Base-by-base conservation (phyloP, 345 rosid species). In the Hypericum perforatum region DNA sequence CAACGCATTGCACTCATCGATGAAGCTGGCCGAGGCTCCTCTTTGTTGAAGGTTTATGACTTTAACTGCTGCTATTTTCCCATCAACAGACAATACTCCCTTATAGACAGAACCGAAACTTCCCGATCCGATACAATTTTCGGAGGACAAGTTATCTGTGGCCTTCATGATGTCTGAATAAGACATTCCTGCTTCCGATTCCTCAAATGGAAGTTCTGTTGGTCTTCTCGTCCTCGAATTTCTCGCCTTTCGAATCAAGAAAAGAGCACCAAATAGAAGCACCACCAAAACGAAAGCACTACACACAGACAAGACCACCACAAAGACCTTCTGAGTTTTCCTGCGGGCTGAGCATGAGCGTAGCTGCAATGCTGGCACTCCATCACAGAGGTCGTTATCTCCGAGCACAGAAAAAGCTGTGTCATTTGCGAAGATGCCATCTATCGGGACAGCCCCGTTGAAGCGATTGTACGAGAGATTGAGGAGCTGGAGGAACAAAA, bases 81-180 rank as follows among this genome's bases (percentile, higher is more conserved):
- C 44, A 5, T 59, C 55, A 16, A 8, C 41, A 49, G 51, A 12
- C 0, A 63, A 42, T 15, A 11, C 32, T 16, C 69, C 69, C 41
- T 59, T 63, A 32, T 58, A 71, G 7, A 66, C 68, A 10, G 62
- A 50, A 37, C 75, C 65, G 39, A 66, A 71, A 41, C 65, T 50
- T 37, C 75, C 71, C 3, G 40, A 32, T 9, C 71, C 71, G 10
- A 71, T 62, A 48, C 66, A 48, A 45, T 66, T 66, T 16, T 46
- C 52, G 0, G 55, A 9, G 0, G 71, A 48, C 37, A 71, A 63
- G 5, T 54, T 57, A n/a, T 53, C 36, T 0, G 71, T 71, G 32
- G 68, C 41, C 42, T 42, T 66, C 22, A 32, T 8, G 41, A 59
- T 29, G 0, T 71, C 59, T 0, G 9, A n/a, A 6, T 54, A 66